Base-by-base conservation (phyloP, 371 early-diverging fungal species). In the Haplosporangium sp. region DNA sequence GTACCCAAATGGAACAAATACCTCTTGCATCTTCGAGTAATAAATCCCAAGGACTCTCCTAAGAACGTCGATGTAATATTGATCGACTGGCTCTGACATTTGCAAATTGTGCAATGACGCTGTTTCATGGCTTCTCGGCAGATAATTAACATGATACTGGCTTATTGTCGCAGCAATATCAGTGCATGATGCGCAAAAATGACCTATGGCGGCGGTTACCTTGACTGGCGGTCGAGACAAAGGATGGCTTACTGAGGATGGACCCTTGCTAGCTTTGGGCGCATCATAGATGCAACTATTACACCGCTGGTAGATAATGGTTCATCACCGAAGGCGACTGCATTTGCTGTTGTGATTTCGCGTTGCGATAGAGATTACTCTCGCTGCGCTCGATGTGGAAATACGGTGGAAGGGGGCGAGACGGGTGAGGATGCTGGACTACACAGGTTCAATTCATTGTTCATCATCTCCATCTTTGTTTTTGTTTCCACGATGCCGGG, bases 321-420 rank as follows among this genome's bases (percentile, higher is more conserved):
- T 50, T 56, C 69, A 62, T 69, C 69, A 52, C 52, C 8, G 63
- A 63, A 0, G 63, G 62, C 62, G 59, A 63, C 18, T 62, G 69
- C 6, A 40, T 42, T 16, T 40, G 43, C 16, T 55, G 56, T 38
- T 52, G 63, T 16, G 62, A 63, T 13, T 62, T 64, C 14, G 14
- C 51, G 41, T 61, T 48, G 45, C 43, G 52, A 3, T 36, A 53
- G n/a, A 48, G 51, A 23, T 29, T 55, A 14, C 20, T 38, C 12
- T 60, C 61, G 36, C 62, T 55, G 23, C 62, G 63, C n/a, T 59
- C 63, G 18, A 63, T 55, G 37, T 52, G 64, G 54, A 67, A 62
- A 54, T 73, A 73, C 20, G 74, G 74, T 12, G 74, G 2, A 67
- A 38, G 74, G 74, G 45, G 67, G 74, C 8, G 73, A 73, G 63